Conservation (phyloP, 2,329 filamentous ascomycete species). For the Clarireedia monteithiana region DNA sequence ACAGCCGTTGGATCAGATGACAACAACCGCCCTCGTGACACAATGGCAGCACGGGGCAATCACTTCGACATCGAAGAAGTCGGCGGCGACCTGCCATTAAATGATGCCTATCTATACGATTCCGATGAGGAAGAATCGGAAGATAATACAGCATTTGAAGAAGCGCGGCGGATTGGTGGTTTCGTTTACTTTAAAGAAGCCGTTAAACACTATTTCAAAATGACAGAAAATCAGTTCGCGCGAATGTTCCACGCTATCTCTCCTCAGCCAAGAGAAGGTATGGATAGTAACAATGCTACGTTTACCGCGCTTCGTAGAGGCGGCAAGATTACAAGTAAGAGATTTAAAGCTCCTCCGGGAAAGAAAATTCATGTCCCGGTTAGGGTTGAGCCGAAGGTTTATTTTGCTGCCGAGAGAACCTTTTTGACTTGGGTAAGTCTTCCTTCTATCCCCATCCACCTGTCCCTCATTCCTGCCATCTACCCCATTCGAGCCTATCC, state of each 20-base stretch:
- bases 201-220: conserved; percentile 32
- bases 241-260: conserved; percentile 13
- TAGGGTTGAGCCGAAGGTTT: conserved; percentile 94
- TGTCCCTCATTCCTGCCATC: neutral
- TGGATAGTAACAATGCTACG: conserved; percentile 40
- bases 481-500: conserved; percentile 12
- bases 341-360: conserved; percentile 67
- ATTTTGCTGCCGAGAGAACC: conserved; percentile 91
- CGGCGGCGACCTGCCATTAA: conserved; percentile 46
- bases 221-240: conserved; percentile 14
- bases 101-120: conserved; percentile 83
- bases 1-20: conserved; percentile 14
- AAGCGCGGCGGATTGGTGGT: conserved; percentile 68
- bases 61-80: conserved; percentile 73
- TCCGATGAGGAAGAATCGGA: conserved; percentile 80
- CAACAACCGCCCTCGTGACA: conserved; percentile 14
- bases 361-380: conserved; percentile 96
- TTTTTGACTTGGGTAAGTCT: conserved; percentile 80
- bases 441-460: conserved; percentile 1
- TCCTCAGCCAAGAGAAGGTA: conserved; percentile 12
- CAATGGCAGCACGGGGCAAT: conserved; percentile 31
- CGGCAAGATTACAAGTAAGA: conserved; percentile 45
- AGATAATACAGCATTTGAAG: conserved; percentile 66
- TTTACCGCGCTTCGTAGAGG: conserved; percentile 45
- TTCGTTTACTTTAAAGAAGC: conserved; percentile 65